Evolutionary conservation across 176 grass and related monocot genomes (phyloP), one percentile per base, ranked within the genome.

Genomic region (Saccharum spontaneum): DNA sequence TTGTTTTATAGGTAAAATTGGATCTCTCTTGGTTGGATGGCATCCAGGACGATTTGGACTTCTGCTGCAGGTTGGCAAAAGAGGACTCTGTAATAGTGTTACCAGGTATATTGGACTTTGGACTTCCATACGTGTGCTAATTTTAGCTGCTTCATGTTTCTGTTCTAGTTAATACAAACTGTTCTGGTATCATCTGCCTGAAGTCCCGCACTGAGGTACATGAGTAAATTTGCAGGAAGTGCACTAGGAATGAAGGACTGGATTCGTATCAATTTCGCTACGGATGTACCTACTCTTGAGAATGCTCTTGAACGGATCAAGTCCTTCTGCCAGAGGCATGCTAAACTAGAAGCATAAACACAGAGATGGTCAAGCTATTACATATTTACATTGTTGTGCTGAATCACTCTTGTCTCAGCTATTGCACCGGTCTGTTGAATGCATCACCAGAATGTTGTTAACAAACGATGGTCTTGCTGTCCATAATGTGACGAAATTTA

Each of bases 1-100:
- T 48, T 64, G 4, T 30, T 80, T 0, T 87, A 71, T 78, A 97
- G 94, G 92, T 83, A 82, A 97, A 92, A 64, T 64, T 97, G 81
- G 73, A 97, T 80, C 11, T 89, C 13, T 86, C 88, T 83, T 85
- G 20, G 40, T 81, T 97, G 15, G 71, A 91, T 83, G 84, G 82
- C 69, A 82, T 97, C 61, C 60, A 28, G 71, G 92, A 93, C 44
- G 95, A 97, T 82, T 12, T 91, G 43, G 90, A 97, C 71, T 94
- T 97, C 82, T 94, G 92, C 86, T 84, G 67, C 31, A 93, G 61
- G 69, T 71, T 97, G 82, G 95, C 95, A 20, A 94, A 93, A 87
- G 92, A 97, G 75, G 90, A 97, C 17, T 88, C 90, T 45, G 83
- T 95, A 13, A 85, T 95, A 76, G 40, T 95, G 26, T 76, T 83